Percentiles rank a stretch among this genome's conserved stretches.
Conservation (phyloP, 805 yeast species). For the Sugiyamaella lignohabitans region DNA sequence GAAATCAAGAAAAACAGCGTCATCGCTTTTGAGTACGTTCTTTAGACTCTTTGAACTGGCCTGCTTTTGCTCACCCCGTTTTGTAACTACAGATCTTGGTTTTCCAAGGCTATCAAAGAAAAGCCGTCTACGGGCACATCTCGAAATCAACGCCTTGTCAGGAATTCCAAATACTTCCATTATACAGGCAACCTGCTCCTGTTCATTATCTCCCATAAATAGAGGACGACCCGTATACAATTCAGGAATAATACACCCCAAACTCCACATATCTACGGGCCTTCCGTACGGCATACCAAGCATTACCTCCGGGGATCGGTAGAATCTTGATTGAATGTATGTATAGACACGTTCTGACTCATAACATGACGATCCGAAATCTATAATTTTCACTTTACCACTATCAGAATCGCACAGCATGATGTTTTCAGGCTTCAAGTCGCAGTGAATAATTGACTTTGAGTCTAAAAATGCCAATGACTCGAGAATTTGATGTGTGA, state of each 20-base stretch:
- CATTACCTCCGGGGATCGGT: constrained; percentile 93
- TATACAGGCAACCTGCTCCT: constrained; percentile 82
- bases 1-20: constrained; percentile 31
- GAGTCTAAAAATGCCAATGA: constrained; percentile 58
- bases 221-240: constrained; percentile 86
- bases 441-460: constrained; percentile 66
- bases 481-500: constrained; percentile 49
- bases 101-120: constrained; percentile 34
- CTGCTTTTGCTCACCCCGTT: constrained; percentile 21
- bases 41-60: constrained; percentile 24
- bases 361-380: constrained; percentile 57
- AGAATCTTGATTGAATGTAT: constrained; percentile 92
- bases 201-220: constrained; percentile 91
- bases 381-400: constrained; percentile 60
- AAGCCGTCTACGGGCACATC: constrained; percentile 31
- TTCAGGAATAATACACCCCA: constrained; percentile 95
- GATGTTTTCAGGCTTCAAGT: constrained; percentile 79
- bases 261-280: constrained; percentile 95
- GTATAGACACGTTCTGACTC: constrained; percentile 81
- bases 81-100: constrained; percentile 25
- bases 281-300: constrained; percentile 85
- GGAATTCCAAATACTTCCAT: constrained; percentile 91
- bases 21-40: constrained; percentile 24
- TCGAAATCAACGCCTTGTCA: constrained; percentile 35
- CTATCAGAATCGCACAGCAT: constrained; percentile 45